Evolutionary conservation across 208 protist species (phyloP), one percentile per base, ranked within the genome.

Genomic region (Lotmaria passim): DNA sequence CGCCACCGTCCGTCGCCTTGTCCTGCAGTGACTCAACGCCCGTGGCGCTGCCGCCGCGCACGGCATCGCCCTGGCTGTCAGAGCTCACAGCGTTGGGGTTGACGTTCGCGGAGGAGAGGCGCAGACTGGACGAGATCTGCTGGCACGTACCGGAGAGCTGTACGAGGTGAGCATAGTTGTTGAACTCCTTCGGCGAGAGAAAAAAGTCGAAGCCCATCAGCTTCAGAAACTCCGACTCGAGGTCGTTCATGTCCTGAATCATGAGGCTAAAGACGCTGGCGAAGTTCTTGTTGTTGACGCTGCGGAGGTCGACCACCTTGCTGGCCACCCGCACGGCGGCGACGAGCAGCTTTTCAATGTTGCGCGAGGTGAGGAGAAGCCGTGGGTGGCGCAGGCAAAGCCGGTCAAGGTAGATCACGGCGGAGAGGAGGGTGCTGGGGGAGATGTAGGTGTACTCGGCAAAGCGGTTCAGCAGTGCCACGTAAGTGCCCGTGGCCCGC

Each of bases 251-350:
- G 28, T 91, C 73, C 28, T 81, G 52, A 19, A 78, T 84, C n/a
- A 78, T 60, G 10, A 96, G 31, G 3, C 79, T 83, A 69, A 88
- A 90, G 33, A 89, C 84, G 55, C 64, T 73, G 12, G 89, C 89
- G 59, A 94, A 96, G 75, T 93, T 90, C 34, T 86, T 86, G 78
- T 95, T 96, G 82, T 89, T 95, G 28, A 96, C 73, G 70, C 83
- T 93, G 30, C 92, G 85, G 24, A 95, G 76, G 60, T 96, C 92
- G 11, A 95, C 39, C n/a, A 92, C 81, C 62, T 96, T 96, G 48
- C 84, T 93, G 5, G 87, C 83, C 5, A 96, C 75, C 14, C 92
- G 89, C 28, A 91, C 84, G 38, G 86, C 72, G 31, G 81, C 79
- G n/a, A 93, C 62, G 43, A 95, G 90, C 34, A 96, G 80, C 31